Percentiles rank a stretch among this genome's conserved stretches.
phyloP scores from a whole-genome alignment of 2,329 filamentous ascomycete genomes.

The Penicillium sp. region DNA sequence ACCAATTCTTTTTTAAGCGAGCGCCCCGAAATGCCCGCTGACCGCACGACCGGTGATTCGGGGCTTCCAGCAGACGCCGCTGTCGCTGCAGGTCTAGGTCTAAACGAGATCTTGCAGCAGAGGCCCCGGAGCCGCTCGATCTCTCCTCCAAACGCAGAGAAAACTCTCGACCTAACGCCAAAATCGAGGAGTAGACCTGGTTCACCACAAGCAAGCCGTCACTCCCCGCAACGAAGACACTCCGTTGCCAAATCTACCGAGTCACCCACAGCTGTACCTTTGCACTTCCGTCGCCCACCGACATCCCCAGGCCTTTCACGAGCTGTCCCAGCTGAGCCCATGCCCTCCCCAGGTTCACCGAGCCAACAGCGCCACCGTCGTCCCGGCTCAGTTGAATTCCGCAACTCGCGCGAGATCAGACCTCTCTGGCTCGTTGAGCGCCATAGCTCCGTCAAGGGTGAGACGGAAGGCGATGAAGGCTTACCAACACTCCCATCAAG shows the following conservation, averaged over 20 bases:
- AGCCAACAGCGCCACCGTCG: conserved; percentile 47
- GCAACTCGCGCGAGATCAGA: conserved; percentile 66
- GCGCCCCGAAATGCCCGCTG: conserved; percentile 59
- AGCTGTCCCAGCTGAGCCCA: conserved; percentile 43
- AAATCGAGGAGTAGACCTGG: conserved; percentile 38
- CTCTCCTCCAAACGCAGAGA: conserved; percentile 33
- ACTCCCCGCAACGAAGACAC: conserved; percentile 27
- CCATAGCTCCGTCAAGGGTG: conserved; percentile 47
- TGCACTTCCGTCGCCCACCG: conserved; percentile 57
- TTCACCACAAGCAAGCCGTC: conserved; percentile 28
- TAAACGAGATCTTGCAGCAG: conserved; percentile 26
- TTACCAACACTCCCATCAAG: conserved; percentile 55
- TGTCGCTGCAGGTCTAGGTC: conserved; percentile 14
- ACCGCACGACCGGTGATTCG: conserved; percentile 47
- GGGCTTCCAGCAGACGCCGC: conserved; percentile 32
- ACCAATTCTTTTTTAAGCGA: conserved; percentile 63
- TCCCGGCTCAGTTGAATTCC: conserved; percentile 55
- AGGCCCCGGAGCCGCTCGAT: conserved; percentile 37
- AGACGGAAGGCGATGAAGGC: conserved; percentile 41
- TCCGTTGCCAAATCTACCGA: conserved; percentile 33
- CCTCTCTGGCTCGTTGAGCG: conserved; percentile 81
- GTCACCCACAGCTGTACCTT: conserved; percentile 57
- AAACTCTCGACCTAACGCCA: conserved; percentile 27
- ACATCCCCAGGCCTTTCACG: conserved; percentile 47
- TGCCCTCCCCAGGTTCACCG: conserved; percentile 45